These are phyloP conservation scores for Trifolium fragiferum DNA, from an alignment of 306 rosid species.

Conservation along the genomic window DNA sequence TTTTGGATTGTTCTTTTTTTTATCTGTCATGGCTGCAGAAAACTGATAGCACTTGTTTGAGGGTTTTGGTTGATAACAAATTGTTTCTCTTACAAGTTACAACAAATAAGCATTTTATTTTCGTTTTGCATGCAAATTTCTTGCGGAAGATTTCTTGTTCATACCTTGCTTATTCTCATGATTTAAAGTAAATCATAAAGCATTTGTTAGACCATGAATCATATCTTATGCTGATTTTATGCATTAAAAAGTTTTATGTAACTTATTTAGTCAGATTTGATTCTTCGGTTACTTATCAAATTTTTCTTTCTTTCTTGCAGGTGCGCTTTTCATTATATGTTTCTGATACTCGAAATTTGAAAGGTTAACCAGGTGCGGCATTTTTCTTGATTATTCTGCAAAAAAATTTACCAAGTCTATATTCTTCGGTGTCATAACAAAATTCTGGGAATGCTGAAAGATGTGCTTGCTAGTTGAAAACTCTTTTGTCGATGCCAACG, in stretches of 20 bases:
- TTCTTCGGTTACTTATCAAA: constrained; percentile 21
- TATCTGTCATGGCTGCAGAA: background rate
- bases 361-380: constrained; percentile 37
- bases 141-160: background rate
- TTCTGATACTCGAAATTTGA: constrained; percentile 28
- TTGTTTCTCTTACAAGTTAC: background rate
- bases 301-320: constrained; percentile 45
- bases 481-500: constrained; percentile 48
- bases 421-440: constrained; percentile 39
- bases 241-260: background rate
- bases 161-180: background rate
- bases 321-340: constrained; percentile 36
- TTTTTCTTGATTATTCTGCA: constrained; percentile 32
- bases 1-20: background rate
- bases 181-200: background rate
- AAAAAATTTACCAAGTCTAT: constrained; percentile 15
- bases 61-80: constrained; percentile 7
- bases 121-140: background rate
- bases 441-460: constrained; percentile 92
- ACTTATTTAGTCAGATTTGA: background rate
- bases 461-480: constrained; percentile 72
- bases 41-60: background rate
- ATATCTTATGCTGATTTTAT: constrained; percentile 13
- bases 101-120: background rate
- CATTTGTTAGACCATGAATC: too few species aligned